Base-by-base conservation (phyloP, 306 rosid genomes). In the Vigna radiata region DNA sequence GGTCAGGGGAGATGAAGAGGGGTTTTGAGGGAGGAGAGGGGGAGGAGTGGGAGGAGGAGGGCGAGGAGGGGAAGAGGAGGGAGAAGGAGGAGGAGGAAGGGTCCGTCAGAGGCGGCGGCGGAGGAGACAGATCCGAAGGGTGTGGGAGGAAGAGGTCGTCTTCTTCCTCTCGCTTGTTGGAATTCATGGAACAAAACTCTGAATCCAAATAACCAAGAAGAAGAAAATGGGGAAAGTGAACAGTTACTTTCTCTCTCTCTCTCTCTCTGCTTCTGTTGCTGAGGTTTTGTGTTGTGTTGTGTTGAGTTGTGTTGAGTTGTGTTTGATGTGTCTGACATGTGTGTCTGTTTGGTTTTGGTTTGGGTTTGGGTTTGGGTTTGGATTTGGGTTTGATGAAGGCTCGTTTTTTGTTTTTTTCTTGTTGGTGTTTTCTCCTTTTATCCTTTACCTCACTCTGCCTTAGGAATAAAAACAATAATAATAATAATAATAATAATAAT, bases 111-210 rank as follows among this genome's bases (percentile, higher is more conserved):
- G 12, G 47, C 5, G 53, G 46, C 19, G 12, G 44, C 1, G 83
- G 73, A 2, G 88, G 92, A 52, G 67, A 39, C 10, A 66, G 73
- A 68, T 58, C 54, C 1, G 63, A 33, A 10, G 63, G 39, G 5
- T 44, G 19, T 0, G 72, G 84, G 49, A 85, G 89, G 85, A 87
- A 89, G 64, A 88, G 91, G 66, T 87, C 92, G 2, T 88, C 92
- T 11, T 88, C 93, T 86, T 88, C 92, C 36, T 92, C 97, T 2
- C 84, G 87, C 82, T 92, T 95, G 81, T 86, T 87, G 5, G 96
- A 88, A 95, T 90, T 91, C 98, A 91, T 93, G 74, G 76, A 41
- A 41, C 46, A 9, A 41, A 41, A 41, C 46, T 41, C 13, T 41
- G 46, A 41, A 41, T 41, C 46, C 46, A 41, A 41, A 41, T 12